Base-by-base conservation (phyloP, 2,329 filamentous ascomycete species). In the Truncatella angustata region DNA sequence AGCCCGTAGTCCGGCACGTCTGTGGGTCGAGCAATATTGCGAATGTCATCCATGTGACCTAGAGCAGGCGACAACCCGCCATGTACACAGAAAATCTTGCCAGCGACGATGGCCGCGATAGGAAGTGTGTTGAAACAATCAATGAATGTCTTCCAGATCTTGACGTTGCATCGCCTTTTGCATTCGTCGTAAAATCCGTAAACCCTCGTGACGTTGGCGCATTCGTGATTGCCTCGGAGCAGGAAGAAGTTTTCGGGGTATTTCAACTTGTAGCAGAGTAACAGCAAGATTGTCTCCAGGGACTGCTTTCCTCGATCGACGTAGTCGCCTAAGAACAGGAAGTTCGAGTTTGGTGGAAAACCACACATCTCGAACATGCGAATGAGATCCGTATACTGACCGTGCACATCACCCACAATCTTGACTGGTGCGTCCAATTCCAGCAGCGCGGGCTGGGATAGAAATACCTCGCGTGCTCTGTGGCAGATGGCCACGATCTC, bases 111-210 rank as follows among this genome's bases (percentile, higher is more conserved):
- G n/a, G 93, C 85, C 39, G 93, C 93, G 64, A 97, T 97, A 0
- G 93, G 93, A 40, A 97, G 80, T 37, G 88, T 92, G 70, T 97
- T 97, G 79, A 97, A 97, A 23, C 90, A 94, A 68, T 97, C 93
- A 49, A 96, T 87, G 66, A 97, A 97, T 0, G 91, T 95, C 77
- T 97, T 97, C 93, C 93, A 97, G 51, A 96, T 85, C 76, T 97
- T 97, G 69, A 97, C 90, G 67, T 96, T 97, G 76, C 90, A 96
- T 56, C 93, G 83, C 59, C 93, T 83, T 75, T 97, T 97, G 80
- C 93, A 97, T 69, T 97, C 93, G 65, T 97, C 93, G 74, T 97
- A 97, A 72, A 97, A 97, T 2, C 93, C 93, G 70, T 97, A 97
- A 32, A 97, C 91, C 54, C 93, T 84, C 12, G 91, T 97, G 49